Evolutionary conservation across 2,329 filamentous ascomycete genomes (phyloP).

Genomic region (Diatrype stigma): DNA sequence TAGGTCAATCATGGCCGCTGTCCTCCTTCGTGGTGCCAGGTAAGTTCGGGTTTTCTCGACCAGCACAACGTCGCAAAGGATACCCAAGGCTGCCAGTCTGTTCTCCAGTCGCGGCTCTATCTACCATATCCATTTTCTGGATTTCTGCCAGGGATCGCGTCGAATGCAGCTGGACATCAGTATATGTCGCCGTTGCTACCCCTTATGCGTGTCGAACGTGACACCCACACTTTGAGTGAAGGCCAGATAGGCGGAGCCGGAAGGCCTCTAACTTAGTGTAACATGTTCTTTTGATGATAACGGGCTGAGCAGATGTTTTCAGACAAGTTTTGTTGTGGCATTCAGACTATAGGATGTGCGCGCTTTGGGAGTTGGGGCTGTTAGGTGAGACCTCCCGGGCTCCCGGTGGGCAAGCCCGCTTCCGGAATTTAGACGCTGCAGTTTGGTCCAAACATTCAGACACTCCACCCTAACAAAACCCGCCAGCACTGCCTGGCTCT

Average conservation of each 20-base stretch:
- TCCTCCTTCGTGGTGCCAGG: conserved; percentile 18
- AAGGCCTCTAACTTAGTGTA: conserved; percentile 2
- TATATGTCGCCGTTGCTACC: conserved; percentile 1
- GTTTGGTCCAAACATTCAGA: not conserved
- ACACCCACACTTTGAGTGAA: conserved; percentile 5
- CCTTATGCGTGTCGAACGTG: conserved; percentile 9
- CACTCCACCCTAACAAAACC: not conserved
- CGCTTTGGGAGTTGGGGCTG: not conserved
- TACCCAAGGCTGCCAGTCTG: conserved; percentile 4
- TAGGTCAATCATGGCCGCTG: conserved; percentile 17
- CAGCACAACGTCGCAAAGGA: conserved; percentile 8
- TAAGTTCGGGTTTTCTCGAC: conserved; percentile 1
- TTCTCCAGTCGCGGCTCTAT: conserved; percentile 5
- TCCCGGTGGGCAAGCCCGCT: not conserved
- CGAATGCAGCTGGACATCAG: conserved; percentile 21
- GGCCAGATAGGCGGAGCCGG: not conserved
- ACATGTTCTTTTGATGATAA: conserved; percentile 5
- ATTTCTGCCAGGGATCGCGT: conserved; percentile 5
- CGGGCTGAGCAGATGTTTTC: not conserved
- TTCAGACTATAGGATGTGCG: not conserved
- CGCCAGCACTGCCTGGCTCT: not conserved
- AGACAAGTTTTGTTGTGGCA: too few species aligned
- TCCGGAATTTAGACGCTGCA: not conserved
- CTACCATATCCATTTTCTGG: conserved; percentile 2
- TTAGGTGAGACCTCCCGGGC: not conserved